phyloP scores from a whole-genome alignment of 352 stramenopile species.

The Phytophthora constricta region DNA sequence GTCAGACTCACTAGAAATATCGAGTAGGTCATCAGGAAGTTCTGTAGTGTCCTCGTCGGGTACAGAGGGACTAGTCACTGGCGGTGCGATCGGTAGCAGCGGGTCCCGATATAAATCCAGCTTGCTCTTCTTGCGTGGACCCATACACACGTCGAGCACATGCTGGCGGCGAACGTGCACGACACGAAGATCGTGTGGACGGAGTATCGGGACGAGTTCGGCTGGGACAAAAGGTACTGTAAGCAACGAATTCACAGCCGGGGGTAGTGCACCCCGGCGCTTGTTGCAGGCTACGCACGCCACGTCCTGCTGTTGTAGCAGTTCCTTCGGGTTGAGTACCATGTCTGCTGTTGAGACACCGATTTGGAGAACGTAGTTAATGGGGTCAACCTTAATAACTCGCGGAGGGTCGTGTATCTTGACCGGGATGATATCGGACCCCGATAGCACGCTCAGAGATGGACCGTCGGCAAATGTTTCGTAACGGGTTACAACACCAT shows the following conservation, averaged over 20 bases:
- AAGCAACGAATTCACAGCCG: too few species aligned
- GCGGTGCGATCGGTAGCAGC: too few species aligned
- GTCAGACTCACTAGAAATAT: too few species aligned
- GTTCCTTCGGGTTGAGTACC: not conserved
- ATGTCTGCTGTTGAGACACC: not conserved
- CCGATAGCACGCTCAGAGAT: not conserved
- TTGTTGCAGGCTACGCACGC: not conserved
- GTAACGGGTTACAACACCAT: not conserved
- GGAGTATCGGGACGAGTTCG: not conserved
- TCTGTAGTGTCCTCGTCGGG: too few species aligned
- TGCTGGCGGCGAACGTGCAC: constrained; percentile 7
- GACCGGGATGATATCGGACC: not conserved
- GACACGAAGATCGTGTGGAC: constrained; percentile 3
- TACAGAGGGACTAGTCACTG: too few species aligned
- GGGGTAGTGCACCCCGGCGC: not conserved
- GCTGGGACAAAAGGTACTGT: not conserved
- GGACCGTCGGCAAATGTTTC: not conserved
- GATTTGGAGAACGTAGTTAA: not conserved
- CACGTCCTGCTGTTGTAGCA: not conserved
- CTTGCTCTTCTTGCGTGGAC: too few species aligned
- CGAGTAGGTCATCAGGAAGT: too few species aligned
- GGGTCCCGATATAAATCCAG: too few species aligned
- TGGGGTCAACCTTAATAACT: not conserved
- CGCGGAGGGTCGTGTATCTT: not conserved
- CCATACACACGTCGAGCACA: not conserved